Conservation (phyloP, 2,329 filamentous ascomycete species). For the Fusarium chlamydosporum region DNA sequence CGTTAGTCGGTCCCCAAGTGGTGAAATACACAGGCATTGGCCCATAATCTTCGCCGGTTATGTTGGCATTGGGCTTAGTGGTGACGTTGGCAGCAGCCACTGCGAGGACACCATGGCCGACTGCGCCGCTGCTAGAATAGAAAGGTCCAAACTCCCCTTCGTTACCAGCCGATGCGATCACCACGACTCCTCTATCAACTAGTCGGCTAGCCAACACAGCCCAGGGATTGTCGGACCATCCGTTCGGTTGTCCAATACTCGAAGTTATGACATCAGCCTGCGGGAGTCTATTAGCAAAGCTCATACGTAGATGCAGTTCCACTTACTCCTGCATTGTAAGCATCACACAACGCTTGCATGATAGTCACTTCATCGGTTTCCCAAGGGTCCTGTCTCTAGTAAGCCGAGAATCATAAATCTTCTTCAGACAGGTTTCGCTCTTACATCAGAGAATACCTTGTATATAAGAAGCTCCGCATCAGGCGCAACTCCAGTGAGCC, state of each 20-base stretch:
- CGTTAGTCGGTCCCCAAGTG: constrained; percentile 67
- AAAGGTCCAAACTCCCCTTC: constrained; percentile 65
- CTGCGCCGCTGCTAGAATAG: constrained; percentile 56
- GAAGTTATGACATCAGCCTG: constrained; percentile 62
- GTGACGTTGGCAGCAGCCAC: constrained; percentile 60
- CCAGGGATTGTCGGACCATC: constrained; percentile 60
- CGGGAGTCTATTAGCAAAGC: not conserved
- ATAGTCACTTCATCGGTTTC: constrained; percentile 55
- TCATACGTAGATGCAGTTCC: not conserved
- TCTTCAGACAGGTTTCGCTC: not conserved
- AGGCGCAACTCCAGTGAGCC: constrained; percentile 62
- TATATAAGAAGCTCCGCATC: constrained; percentile 61
- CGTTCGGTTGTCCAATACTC: constrained; percentile 57
- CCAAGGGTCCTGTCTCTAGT: constrained; percentile 44
- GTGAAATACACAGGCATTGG: constrained; percentile 62
- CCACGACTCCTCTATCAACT: constrained; percentile 62
- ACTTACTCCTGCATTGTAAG: constrained; percentile 54
- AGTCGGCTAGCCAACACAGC: constrained; percentile 59
- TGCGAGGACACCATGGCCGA: constrained; percentile 54
- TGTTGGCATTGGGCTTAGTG: constrained; percentile 57
- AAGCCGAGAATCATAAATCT: not conserved
- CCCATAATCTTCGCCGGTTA: constrained; percentile 45
- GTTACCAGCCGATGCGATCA: constrained; percentile 67
- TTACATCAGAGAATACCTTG: constrained; percentile 59
- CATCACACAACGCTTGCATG: constrained; percentile 57